These are phyloP conservation scores for Hamamelis virginiana DNA, from an alignment of 164 flowering plant species.

Conservation along the genomic window DNA sequence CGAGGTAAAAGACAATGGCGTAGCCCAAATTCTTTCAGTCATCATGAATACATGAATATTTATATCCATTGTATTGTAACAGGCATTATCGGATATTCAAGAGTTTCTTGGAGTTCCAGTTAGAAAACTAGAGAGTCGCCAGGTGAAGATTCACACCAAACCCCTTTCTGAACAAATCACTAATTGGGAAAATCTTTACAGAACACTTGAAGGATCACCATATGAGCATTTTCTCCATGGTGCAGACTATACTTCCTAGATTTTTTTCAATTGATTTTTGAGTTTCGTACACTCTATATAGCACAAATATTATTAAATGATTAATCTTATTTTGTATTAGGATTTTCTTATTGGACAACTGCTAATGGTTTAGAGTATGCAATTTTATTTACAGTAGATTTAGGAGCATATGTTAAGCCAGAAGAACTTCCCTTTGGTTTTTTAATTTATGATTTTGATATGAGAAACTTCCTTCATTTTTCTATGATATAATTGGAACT, in stretches of 20 bases:
- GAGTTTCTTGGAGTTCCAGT: slow-evolving; percentile 1
- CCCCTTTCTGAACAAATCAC: neutral
- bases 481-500: too few relatives aligned
- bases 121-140: neutral
- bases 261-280: neutral
- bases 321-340: neutral
- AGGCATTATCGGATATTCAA: neutral
- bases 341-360: too few relatives aligned
- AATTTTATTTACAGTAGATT: too few relatives aligned
- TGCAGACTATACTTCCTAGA: neutral
- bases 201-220: neutral
- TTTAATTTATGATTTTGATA: too few relatives aligned
- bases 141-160: slow-evolving; percentile 4
- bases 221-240: neutral
- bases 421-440: too few relatives aligned
- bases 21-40: too few relatives aligned
- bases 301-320: neutral
- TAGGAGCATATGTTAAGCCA: too few relatives aligned
- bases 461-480: too few relatives aligned
- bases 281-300: too few relatives aligned
- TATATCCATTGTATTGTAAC: neutral
- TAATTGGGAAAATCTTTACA: neutral
- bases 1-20: neutral
- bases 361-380: too few relatives aligned
- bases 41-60: neutral